Evolutionary conservation across 805 yeast genomes (phyloP).

Genomic region (Grigorovia jiainica): DNA sequence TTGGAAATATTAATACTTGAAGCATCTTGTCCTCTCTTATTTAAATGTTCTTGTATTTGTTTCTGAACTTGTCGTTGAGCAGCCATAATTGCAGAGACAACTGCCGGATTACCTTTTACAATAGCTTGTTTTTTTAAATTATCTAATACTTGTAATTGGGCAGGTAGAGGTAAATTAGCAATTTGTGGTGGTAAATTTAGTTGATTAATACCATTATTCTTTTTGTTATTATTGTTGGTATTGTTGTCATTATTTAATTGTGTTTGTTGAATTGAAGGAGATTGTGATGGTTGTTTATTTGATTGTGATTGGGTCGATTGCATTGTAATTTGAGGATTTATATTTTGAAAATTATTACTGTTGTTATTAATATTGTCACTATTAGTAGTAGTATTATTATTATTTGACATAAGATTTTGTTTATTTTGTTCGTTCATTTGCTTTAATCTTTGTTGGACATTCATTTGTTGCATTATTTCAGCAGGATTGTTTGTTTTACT

Average conservation of each 20-base stretch:
- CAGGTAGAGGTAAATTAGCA: slow-evolving; percentile 26
- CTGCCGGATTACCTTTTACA: slow-evolving; percentile 24
- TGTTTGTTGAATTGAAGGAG: slow-evolving; percentile 6
- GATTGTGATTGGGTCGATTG: too few relatives aligned
- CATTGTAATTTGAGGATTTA: too few relatives aligned
- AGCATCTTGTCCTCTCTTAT: too few relatives aligned
- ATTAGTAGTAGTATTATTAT: not conserved
- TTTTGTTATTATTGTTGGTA: not conserved
- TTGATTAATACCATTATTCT: not conserved
- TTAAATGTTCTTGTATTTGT: slow-evolving; percentile 15
- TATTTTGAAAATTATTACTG: not conserved
- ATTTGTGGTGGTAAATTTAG: slow-evolving; percentile 28
- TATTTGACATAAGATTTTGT: too few relatives aligned
- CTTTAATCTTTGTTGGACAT: slow-evolving; percentile 7
- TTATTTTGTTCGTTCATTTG: slow-evolving; percentile 3
- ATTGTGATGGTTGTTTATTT: not conserved
- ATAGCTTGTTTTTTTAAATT: slow-evolving; percentile 27
- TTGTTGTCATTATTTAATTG: slow-evolving; percentile 1
- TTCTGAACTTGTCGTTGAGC: slow-evolving; percentile 26
- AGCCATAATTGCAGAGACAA: slow-evolving; percentile 20
- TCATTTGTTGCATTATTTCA: slow-evolving; percentile 6
- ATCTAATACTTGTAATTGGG: slow-evolving; percentile 25
- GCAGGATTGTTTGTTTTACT: not conserved
- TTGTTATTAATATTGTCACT: not conserved
- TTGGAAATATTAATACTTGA: too few relatives aligned